phyloP scores from a whole-genome alignment of 208 protist genomes.

The Leishmania martiniquensis region DNA sequence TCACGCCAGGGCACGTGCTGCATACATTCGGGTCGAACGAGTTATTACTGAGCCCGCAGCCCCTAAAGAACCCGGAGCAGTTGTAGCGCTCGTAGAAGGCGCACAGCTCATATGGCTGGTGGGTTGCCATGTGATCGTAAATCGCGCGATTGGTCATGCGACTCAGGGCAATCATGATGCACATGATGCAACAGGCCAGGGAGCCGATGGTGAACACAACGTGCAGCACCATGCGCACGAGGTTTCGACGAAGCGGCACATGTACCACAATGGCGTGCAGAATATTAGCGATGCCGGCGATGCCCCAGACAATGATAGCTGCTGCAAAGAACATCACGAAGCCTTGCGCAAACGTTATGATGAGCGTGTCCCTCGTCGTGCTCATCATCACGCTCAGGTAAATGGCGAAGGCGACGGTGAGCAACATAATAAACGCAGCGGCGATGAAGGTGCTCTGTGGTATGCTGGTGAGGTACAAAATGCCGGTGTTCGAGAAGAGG shows the following conservation, averaged over 20 bases:
- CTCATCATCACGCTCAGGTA: slow-evolving; percentile 3
- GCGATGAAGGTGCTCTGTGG: slow-evolving; percentile 58
- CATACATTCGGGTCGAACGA: slow-evolving; percentile 3
- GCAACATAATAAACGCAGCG: slow-evolving; percentile 38
- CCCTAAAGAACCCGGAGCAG: not conserved
- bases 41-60: not conserved
- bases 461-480: slow-evolving; percentile 65
- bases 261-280: slow-evolving; percentile 41
- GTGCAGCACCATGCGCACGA: slow-evolving; percentile 1
- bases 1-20: not conserved
- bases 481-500: slow-evolving; percentile 54
- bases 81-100: not conserved
- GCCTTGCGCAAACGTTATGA: not conserved
- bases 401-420: slow-evolving; percentile 9
- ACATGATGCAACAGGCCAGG: slow-evolving; percentile 23
- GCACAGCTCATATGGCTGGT: not conserved
- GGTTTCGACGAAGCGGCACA: slow-evolving; percentile 39
- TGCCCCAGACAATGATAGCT: slow-evolving; percentile 9
- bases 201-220: slow-evolving; percentile 8
- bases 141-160: not conserved
- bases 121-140: not conserved
- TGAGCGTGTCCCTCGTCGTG: not conserved
- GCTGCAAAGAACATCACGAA: slow-evolving; percentile 1
- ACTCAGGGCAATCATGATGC: not conserved
- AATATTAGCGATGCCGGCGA: not conserved